Percentiles rank a stretch among this genome's conserved stretches.
These are phyloP conservation scores for Globisporangium recalcitrans DNA, from an alignment of 352 stramenopile genomes.

Conservation along the genomic window DNA sequence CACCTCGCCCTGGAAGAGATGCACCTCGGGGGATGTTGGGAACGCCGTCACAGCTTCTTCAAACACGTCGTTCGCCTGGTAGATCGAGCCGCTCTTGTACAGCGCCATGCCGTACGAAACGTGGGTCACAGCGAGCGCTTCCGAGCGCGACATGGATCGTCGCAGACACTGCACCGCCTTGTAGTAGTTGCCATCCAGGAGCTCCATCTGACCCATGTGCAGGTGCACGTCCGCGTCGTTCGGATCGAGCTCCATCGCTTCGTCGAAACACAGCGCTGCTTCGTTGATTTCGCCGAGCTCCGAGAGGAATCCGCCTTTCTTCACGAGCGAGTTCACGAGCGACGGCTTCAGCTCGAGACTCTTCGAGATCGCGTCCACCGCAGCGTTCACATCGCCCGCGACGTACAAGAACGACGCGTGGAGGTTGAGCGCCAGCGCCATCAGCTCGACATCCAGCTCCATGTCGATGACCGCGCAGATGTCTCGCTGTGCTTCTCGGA, in stretches of 20 bases:
- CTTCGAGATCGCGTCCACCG: constrained; percentile 56
- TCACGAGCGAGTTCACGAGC: constrained; percentile 66
- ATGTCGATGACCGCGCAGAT: constrained; percentile 32
- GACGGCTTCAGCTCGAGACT: constrained; percentile 47
- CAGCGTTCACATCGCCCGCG: constrained; percentile 64
- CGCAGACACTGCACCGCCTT: constrained; percentile 66
- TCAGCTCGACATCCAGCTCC: constrained; percentile 37
- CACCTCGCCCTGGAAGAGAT: constrained; percentile 81
- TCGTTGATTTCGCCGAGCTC: constrained; percentile 67
- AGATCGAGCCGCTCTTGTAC: constrained; percentile 80
- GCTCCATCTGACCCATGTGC: constrained; percentile 77
- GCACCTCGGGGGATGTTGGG: constrained; percentile 65
- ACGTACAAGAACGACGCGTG: constrained; percentile 83
- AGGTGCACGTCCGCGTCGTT: constrained; percentile 78
- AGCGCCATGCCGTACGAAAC: constrained; percentile 84
- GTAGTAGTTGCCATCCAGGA: constrained; percentile 74
- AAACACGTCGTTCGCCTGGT: constrained; percentile 81
- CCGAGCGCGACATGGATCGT: constrained; percentile 69
- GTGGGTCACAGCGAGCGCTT: constrained; percentile 64
- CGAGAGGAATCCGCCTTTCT: constrained; percentile 77
- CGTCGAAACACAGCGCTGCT: constrained; percentile 53
- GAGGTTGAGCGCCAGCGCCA: constrained; percentile 61
- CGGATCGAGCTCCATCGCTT: constrained; percentile 60
- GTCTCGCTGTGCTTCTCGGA: constrained; percentile 42
- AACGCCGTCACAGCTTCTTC: constrained; percentile 59